Base-by-base conservation (phyloP, 2,329 filamentous ascomycete genomes). In the Diaporthe batatas region DNA sequence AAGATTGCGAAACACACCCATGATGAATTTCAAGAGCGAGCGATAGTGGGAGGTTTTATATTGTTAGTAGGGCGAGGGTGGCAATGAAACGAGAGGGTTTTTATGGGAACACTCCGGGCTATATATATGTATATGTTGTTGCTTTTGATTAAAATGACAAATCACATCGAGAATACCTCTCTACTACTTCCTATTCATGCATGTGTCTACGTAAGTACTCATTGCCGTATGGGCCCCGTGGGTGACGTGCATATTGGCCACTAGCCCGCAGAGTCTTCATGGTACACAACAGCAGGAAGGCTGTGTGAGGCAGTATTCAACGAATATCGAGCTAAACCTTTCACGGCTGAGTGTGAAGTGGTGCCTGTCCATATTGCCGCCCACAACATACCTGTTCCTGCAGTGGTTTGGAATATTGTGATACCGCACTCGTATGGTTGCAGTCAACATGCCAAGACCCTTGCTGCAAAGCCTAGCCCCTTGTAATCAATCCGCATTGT, bases 161-260 rank as follows among this genome's bases (percentile, higher is more conserved):
- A 51, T 36, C 29, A 65, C 59, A 36, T 36, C 29, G 21, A 65
- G 42, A 16, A 44, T 51, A 21, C 59, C 58, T 18, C 16, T n/a
- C 11, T 49, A 18, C 59, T 47, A 14, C 18, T 29, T 21, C 18
- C 29, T 21, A 51, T 14, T 51, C 25, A 10, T 39, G 36, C 36
- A 39, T 39, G 34, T 36, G 10, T 39, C 36, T 49, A n/a, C 29
- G 2, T 29, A 29, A 29, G 29, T 29, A 29, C 29, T 51, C 59
- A 10, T 36, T 32, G 21, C 59, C 12, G 23, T 25, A 49, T 23
- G 12, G 29, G 34, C 18, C 42, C 51, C 12, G 29, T 29, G 34
- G 29, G 59, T 65, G 59, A 65, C 44, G 42, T 65, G 23, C 42
- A 65, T 51, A 51, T 65, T 65, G 29, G 44, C 59, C 59, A 65